Conservation (phyloP, 495 filamentous ascomycete genomes). For the Talaromyces ruber region DNA sequence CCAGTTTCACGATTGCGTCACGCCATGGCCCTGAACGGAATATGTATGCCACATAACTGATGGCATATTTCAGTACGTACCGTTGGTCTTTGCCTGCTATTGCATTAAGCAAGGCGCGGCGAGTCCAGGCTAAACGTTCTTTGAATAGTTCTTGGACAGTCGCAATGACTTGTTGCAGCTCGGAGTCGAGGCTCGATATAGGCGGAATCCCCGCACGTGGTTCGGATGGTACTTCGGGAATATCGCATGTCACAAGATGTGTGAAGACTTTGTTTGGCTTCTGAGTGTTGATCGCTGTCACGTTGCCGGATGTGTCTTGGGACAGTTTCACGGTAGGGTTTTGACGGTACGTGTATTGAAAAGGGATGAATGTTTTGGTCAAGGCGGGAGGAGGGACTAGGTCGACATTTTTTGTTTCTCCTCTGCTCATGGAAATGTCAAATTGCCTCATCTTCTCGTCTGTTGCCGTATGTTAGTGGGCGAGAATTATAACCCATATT, state of each 20-base stretch:
- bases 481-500: background rate
- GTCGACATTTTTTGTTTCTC: slow-evolving; percentile 48
- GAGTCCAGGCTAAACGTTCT: slow-evolving; percentile 76
- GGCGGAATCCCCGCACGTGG: slow-evolving; percentile 42
- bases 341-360: slow-evolving; percentile 55
- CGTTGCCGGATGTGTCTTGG: slow-evolving; percentile 39
- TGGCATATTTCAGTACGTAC: slow-evolving; percentile 51
- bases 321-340: slow-evolving; percentile 48
- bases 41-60: slow-evolving; percentile 77
- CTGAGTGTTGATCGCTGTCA: slow-evolving; percentile 45
- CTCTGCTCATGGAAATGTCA: slow-evolving; percentile 56
- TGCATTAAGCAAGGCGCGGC: slow-evolving; percentile 65
- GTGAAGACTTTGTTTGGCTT: slow-evolving; percentile 38
- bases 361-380: slow-evolving; percentile 56
- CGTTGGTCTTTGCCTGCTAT: slow-evolving; percentile 38
- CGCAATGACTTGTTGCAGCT: slow-evolving; percentile 50
- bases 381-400: slow-evolving; percentile 75
- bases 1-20: slow-evolving; percentile 75
- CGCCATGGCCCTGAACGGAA: slow-evolving; percentile 87
- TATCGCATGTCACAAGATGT: slow-evolving; percentile 56
- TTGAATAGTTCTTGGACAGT: slow-evolving; percentile 53
- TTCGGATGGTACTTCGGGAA: slow-evolving; percentile 37
- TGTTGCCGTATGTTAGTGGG: slow-evolving; percentile 13
- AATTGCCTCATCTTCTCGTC: slow-evolving; percentile 67
- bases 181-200: slow-evolving; percentile 32